phyloP scores from a whole-genome alignment of 2,329 filamentous ascomycete species.

The Volutella citrinella region DNA sequence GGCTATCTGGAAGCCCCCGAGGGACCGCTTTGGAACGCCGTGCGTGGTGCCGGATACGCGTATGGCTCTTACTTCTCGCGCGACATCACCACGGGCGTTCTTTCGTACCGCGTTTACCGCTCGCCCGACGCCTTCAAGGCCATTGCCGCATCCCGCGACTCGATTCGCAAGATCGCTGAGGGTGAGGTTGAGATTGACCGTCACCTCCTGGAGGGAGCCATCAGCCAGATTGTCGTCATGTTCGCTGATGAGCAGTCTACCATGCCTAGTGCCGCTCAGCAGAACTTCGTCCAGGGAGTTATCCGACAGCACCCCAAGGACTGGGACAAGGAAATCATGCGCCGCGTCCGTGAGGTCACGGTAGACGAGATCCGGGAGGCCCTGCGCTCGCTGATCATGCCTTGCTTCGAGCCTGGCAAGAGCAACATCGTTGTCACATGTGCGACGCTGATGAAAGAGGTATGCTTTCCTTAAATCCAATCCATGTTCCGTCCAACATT shows the following conservation, averaged over 20 bases:
- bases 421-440: constrained; percentile 89
- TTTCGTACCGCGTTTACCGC: constrained; percentile 85
- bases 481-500: too few relatives aligned
- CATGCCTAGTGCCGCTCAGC: constrained; percentile 75
- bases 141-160: constrained; percentile 70
- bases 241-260: constrained; percentile 89
- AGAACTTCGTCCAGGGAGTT: constrained; percentile 80
- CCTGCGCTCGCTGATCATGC: constrained; percentile 72
- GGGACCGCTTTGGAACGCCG: constrained; percentile 89
- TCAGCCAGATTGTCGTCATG: constrained; percentile 81
- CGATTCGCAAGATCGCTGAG: constrained; percentile 71
- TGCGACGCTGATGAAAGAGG: constrained; percentile 79
- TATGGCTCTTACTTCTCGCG: constrained; percentile 82
- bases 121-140: constrained; percentile 88
- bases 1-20: constrained; percentile 92
- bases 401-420: constrained; percentile 74
- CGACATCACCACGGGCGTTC: constrained; percentile 72
- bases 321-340: constrained; percentile 75
- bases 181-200: constrained; percentile 73
- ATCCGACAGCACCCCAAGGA: constrained; percentile 72
- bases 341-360: constrained; percentile 71
- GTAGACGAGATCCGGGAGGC: constrained; percentile 73
- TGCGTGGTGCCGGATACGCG: constrained; percentile 88
- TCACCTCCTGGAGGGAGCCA: constrained; percentile 81
- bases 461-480: constrained; percentile 46